phyloP scores from a whole-genome alignment of 2,329 filamentous ascomycete species.

The Epichloe baconii region DNA sequence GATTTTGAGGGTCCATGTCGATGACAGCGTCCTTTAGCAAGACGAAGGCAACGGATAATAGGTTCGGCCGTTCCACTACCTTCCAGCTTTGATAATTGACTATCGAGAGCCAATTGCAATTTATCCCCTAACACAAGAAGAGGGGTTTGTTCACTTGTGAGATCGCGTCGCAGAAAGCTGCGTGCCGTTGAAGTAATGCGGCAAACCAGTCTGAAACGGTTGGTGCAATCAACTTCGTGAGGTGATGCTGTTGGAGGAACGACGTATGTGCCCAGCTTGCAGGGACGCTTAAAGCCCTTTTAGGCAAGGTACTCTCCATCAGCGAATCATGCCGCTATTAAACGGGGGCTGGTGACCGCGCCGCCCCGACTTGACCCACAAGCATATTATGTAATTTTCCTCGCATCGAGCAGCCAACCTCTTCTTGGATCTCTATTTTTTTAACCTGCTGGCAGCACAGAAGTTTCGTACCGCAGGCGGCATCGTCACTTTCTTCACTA shows the following conservation, averaged over 20 bases:
- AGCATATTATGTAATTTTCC: neutral
- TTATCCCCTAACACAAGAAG: too few species aligned
- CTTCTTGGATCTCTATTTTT: neutral
- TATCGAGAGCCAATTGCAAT: neutral
- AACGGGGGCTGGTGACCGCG: neutral
- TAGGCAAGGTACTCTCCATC: neutral
- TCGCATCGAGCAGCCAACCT: neutral
- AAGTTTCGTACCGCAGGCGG: neutral
- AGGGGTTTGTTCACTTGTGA: neutral
- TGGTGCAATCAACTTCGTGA: neutral
- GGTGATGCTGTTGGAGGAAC: neutral
- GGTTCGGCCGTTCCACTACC: neutral
- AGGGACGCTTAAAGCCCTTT: neutral
- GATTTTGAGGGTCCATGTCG: slow-evolving; percentile 28
- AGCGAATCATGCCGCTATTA: neutral
- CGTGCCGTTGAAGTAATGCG: neutral
- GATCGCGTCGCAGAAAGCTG: neutral
- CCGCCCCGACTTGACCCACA: neutral
- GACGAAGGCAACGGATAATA: neutral
- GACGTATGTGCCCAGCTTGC: neutral
- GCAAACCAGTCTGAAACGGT: neutral
- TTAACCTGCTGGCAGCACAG: neutral
- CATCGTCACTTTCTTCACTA: neutral
- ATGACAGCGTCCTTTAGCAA: slow-evolving; percentile 2
- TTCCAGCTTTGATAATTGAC: neutral